Evolutionary conservation across 225 moss, liverwort and hornwort genomes (phyloP), one percentile per base, ranked within the genome.

Genomic region (Marchantia paleacea): DNA sequence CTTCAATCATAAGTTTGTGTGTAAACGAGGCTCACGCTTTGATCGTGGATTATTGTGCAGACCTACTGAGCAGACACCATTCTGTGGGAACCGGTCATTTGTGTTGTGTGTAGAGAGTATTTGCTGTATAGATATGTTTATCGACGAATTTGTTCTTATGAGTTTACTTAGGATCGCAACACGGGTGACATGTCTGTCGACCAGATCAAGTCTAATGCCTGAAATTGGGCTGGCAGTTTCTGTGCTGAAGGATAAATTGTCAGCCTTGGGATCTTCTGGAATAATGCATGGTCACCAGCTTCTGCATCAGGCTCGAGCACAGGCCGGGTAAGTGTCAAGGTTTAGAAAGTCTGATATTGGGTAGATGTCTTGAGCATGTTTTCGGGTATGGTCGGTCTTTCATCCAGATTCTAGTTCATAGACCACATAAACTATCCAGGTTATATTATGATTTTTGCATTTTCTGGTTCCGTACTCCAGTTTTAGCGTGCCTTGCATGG

Each of bases 211-310:
- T 75, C 58, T 58, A 28, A 58, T 29, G 28, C 20, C 20, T 78
- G 22, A 66, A n/a, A 0, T n/a, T 16, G 49, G 24, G 26, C 31
- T 12, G 52, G 69, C 89, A 86, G 89, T 81, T 74, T 91, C 95
- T 72, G 92, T 92, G 62, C 82, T 99, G 64, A 99, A 99, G 87
- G 99, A 99, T 75, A 99, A 94, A 86, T 89, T 99, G 62, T 91
- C 94, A 47, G 95, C 89, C 25, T 90, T 99, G 25, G 99, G 95
- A 60, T 90, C 94, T 52, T 81, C 92, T 67, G 92, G 94, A 72
- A 91, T 99, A 72, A 86, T 99, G 92, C 90, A 92, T 61, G 95
- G 95, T 82, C 95, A 99, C 73, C 99, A 99, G 87, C 88, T 88
- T 81, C 89, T 99, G 76, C 97, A 97, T 84, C 84, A 97, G 85